Evolutionary conservation across 2,329 filamentous ascomycete genomes (phyloP).

Genomic region (Stemphylium vesicarium): DNA sequence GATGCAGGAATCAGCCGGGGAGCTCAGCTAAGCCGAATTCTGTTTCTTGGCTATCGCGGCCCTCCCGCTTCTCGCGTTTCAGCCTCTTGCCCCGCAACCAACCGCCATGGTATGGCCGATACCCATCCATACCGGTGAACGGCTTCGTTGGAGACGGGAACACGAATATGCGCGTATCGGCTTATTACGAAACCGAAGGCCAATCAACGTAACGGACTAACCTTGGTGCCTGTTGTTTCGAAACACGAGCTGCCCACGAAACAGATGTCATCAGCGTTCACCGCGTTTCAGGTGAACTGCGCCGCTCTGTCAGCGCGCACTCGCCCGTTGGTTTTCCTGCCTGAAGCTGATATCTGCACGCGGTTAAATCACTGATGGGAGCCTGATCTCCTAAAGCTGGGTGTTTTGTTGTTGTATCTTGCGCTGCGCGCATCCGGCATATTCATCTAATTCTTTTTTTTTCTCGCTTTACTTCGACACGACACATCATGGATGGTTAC

Average conservation of each 20-base stretch:
- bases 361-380: background rate
- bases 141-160: background rate
- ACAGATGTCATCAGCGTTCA: slow-evolving; percentile 12
- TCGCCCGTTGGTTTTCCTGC: background rate
- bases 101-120: slow-evolving; percentile 7
- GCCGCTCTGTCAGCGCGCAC: slow-evolving; percentile 18
- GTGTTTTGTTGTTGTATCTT: background rate
- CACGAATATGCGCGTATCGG: slow-evolving; percentile 4
- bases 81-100: slow-evolving; percentile 12
- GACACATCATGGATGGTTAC: slow-evolving; percentile 17
- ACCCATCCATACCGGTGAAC: slow-evolving; percentile 9
- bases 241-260: slow-evolving; percentile 28
- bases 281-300: slow-evolving; percentile 38
- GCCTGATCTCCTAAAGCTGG: background rate
- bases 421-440: background rate
- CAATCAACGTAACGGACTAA: slow-evolving; percentile 14
- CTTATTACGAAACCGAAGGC: background rate
- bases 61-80: slow-evolving; percentile 13
- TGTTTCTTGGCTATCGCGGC: slow-evolving; percentile 12
- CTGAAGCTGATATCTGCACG: slow-evolving; percentile 2
- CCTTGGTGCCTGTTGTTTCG: slow-evolving; percentile 19
- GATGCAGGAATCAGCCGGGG: background rate
- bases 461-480: background rate
- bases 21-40: background rate
- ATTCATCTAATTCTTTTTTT: background rate